Conservation (phyloP, 1,139 yeast genomes). For the Protomyces pachydermus region DNA sequence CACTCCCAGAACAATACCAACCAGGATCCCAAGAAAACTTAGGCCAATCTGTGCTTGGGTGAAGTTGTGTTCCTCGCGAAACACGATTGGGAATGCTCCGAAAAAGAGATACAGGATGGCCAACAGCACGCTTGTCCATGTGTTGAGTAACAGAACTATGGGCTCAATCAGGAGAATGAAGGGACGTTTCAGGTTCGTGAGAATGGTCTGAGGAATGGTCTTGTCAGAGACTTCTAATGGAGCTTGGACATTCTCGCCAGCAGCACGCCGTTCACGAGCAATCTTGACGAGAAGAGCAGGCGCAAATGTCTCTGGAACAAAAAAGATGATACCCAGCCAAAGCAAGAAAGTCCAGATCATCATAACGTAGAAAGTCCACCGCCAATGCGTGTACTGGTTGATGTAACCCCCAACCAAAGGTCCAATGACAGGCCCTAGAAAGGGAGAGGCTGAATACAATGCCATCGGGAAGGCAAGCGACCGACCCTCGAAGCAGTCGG, state of each 20-base stretch:
- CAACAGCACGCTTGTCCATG: slow-evolving; percentile 57
- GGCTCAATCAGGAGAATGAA: slow-evolving; percentile 55
- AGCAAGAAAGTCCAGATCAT: slow-evolving; percentile 62
- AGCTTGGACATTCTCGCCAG: slow-evolving; percentile 55
- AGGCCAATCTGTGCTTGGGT: slow-evolving; percentile 44
- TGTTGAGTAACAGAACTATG: slow-evolving; percentile 57
- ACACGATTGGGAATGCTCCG: slow-evolving; percentile 58
- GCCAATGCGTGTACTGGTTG: slow-evolving; percentile 49
- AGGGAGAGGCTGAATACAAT: slow-evolving; percentile 65
- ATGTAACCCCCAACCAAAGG: slow-evolving; percentile 67
- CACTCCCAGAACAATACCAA: slow-evolving; percentile 43
- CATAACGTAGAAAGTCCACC: slow-evolving; percentile 61
- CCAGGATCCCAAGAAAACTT: slow-evolving; percentile 51
- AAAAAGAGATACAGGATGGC: slow-evolving; percentile 61
- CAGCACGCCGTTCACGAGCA: slow-evolving; percentile 50
- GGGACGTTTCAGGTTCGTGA: slow-evolving; percentile 50
- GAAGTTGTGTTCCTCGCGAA: slow-evolving; percentile 48
- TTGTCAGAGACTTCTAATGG: slow-evolving; percentile 45
- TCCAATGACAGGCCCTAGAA: slow-evolving; percentile 70
- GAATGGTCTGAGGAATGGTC: slow-evolving; percentile 39
- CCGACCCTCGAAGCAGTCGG: slow-evolving; percentile 53
- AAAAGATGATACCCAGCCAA: slow-evolving; percentile 45
- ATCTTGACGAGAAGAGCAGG: slow-evolving; percentile 65
- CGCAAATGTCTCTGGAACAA: slow-evolving; percentile 69
- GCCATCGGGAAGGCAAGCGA: slow-evolving; percentile 68